Evolutionary conservation across 164 flowering plant species (phyloP), one percentile per base, ranked within the genome.

Genomic region (Cinnamomum micranthum): DNA sequence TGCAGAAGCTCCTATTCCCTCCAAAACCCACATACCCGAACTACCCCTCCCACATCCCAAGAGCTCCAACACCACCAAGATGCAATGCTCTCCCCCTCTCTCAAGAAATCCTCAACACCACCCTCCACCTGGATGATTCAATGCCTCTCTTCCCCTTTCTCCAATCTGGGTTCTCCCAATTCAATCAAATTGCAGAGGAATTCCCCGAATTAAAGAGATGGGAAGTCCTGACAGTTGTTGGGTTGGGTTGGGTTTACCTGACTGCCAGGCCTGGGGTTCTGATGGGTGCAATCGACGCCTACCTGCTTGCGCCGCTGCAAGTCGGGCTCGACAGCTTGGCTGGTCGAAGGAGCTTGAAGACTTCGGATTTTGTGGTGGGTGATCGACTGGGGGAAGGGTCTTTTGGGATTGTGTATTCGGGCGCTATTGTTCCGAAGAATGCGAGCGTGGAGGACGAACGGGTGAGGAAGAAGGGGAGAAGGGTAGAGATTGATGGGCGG

Each of bases 181-280:
- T 93, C 68, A 85, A 87, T 82, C 78, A 72, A 27, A 5, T 80
- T 52, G 52, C 87, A 15, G 89, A 20, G 12, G 87, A 84, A 22
- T 72, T 93, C 22, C 88, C 98, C 3, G 93, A 87, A 50, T n/a
- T 17, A 2, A 84, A 90, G 86, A 91, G 83, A 75, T 92, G 89
- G 96, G 90, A 80, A 14, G 23, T 89, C 33, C 33, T 88, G 47
- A 81, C 84, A 69, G 80, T 89, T 76, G 88, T 77, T 59, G 96
- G 96, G 65, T 60, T 92, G 75, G 73, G 82, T 25, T 95, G 99
- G 99, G 41, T 91, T 70, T 95, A 95, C 84, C 76, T 93, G 78
- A 95, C 98, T 58, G 97, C 99, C 9, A 86, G 98, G 80, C 99
- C 99, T 2, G 99, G 99, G 50, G 95, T 95, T 66, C 86, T 95